Evolutionary conservation across 1,139 yeast species (phyloP).

Genomic region (Lodderomyces orthopsilosis): DNA sequence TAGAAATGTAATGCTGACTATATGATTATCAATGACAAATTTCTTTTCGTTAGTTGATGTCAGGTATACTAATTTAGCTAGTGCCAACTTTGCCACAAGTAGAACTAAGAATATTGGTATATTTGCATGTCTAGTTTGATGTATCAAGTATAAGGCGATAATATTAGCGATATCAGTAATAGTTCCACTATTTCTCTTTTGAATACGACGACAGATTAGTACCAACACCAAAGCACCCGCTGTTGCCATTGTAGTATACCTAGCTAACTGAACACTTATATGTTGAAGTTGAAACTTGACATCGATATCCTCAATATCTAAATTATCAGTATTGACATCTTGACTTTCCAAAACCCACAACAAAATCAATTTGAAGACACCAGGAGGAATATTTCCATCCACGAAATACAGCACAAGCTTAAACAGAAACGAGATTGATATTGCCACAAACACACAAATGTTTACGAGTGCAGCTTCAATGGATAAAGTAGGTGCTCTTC

Average conservation of each 20-base stretch:
- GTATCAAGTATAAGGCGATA: conserved; percentile 55
- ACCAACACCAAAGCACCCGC: not conserved
- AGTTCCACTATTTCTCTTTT: conserved; percentile 16
- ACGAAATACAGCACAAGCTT: conserved; percentile 55
- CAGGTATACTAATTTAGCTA: conserved; percentile 15
- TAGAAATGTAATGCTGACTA: conserved; percentile 22
- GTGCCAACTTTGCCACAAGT: conserved; percentile 31
- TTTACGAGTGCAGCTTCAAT: not conserved
- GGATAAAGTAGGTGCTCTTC: not conserved
- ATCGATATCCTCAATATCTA: conserved; percentile 4
- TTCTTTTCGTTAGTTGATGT: conserved; percentile 4
- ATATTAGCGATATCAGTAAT: conserved; percentile 45
- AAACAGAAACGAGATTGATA: conserved; percentile 48
- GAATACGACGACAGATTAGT: not conserved
- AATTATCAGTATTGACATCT: conserved; percentile 11
- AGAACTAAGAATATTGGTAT: conserved; percentile 68
- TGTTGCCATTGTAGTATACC: not conserved
- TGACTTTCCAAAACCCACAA: conserved; percentile 25
- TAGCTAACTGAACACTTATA: conserved; percentile 19
- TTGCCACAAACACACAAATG: conserved; percentile 40
- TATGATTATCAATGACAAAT: conserved; percentile 19
- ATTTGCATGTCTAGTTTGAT: conserved; percentile 66
- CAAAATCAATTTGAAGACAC: conserved; percentile 28
- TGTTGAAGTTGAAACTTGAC: conserved; percentile 25
- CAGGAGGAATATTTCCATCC: conserved; percentile 54